Evolutionary conservation across 768 basidiomycete species (phyloP), one percentile per base, ranked within the genome.

Genomic region (Boletus subparvulus): DNA sequence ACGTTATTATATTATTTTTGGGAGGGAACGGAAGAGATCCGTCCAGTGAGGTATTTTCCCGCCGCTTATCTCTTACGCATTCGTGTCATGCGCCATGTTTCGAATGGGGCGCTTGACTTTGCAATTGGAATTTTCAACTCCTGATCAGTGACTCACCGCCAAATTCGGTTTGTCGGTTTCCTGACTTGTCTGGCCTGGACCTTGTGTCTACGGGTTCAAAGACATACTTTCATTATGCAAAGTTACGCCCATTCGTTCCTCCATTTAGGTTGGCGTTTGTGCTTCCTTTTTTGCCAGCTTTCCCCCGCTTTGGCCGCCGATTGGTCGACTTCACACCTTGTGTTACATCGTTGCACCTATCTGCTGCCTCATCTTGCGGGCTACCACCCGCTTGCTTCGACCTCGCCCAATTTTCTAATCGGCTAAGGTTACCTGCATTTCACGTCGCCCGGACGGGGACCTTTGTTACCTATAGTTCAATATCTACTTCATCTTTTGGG

Each of bases 1-100:
- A 21, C 19, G 44, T 56, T 19, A 33, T 43, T 36, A n/a, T 28
- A 3, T 28, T 28, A 28, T 28, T 46, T 45, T 39, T 13, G 39
- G 35, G 16, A 10, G 39, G 35, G 16, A 10, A 14, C 64, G 69
- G 66, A 64, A 62, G 46, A 69, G 66, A 66, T 68, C 67, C 67
- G 67, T 49, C 68, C 68, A 63, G 47, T 6, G 21, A 10, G 28
- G 9, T 47, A 19, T 50, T 35, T 55, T 58, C 46, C 11, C 42
- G 24, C 54, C 21, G 17, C 36, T 24, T 30, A 40, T 54, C 33
- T 24, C 39, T 54, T 54, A 26, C 24, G 28, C 48, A 26, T 24
- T 52, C 40, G 24, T n/a, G 17, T 36, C 50, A 35, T 32, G 28
- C 36, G 41, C 30, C 44, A 21, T 37, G 26, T 16, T 42, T 50